Evolutionary conservation across 2,329 filamentous ascomycete genomes (phyloP).

Genomic region (Talaromyces sp.): DNA sequence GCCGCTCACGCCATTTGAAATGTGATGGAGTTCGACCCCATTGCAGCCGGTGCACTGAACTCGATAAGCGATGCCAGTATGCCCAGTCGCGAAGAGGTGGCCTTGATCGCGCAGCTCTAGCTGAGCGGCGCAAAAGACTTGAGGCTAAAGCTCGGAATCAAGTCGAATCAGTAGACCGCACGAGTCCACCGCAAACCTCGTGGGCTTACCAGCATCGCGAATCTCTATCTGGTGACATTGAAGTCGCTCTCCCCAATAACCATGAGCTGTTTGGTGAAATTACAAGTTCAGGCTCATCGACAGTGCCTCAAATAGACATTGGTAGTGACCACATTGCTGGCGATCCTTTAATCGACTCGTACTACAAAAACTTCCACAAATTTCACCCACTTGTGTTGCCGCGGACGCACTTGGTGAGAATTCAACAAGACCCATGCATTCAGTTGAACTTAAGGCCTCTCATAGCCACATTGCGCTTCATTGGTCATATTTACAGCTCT

Average conservation of each 20-base stretch:
- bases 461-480: constrained; percentile 21
- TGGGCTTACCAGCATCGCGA: background rate
- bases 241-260: background rate
- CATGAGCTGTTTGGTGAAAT: background rate
- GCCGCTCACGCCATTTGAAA: constrained; percentile 39
- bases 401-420: constrained; percentile 11
- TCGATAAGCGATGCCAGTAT: constrained; percentile 43
- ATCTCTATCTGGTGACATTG: background rate
- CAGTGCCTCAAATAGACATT: background rate
- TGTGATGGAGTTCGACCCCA: constrained; percentile 42
- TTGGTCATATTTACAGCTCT: constrained; percentile 21
- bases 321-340: constrained; percentile 6
- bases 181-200: background rate
- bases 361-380: constrained; percentile 27
- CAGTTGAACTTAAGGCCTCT: constrained; percentile 16
- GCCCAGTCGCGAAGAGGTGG: constrained; percentile 43
- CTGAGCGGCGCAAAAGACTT: constrained; percentile 17
- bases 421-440: constrained; percentile 3
- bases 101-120: constrained; percentile 15
- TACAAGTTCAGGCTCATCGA: background rate
- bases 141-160: background rate
- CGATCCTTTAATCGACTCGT: constrained; percentile 18
- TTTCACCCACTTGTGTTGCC: constrained; percentile 26
- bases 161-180: background rate
- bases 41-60: constrained; percentile 37